Conservation (phyloP, 2,329 filamentous ascomycete species). For the Hymenotorrendiella dingleyae region DNA sequence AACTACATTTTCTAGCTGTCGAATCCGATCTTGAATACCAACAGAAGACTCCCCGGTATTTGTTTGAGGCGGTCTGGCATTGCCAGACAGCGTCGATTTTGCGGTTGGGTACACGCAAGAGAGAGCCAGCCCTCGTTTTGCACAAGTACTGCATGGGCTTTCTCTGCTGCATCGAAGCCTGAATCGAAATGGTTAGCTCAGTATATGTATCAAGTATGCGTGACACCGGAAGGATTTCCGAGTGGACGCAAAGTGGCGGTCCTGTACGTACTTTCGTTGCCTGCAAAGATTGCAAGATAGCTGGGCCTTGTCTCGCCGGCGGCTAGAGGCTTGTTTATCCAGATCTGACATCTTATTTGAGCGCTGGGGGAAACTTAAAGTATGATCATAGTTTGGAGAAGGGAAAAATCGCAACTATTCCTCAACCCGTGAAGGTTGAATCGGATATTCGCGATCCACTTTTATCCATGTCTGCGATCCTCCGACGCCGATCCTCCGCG, state of each 20-base stretch:
- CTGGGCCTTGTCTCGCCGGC: constrained; percentile 8
- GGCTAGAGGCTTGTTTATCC: no score
- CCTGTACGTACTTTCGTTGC: constrained; percentile 9
- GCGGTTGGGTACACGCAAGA: constrained; percentile 38
- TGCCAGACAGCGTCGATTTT: no score
- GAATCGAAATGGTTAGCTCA: background rate
- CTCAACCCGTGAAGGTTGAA: no score
- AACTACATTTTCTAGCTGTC: constrained; percentile 50
- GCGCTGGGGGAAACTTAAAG: no score
- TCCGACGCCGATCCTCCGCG: no score
- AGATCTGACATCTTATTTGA: no score
- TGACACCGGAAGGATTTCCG: no score
- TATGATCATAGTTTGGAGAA: background rate
- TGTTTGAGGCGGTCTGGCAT: no score
- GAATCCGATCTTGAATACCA: constrained; percentile 47
- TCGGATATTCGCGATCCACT: no score
- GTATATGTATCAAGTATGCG: background rate
- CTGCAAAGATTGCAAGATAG: constrained; percentile 12
- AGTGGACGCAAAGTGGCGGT: no score
- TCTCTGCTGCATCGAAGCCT: constrained; percentile 44
- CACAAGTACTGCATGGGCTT: constrained; percentile 44
- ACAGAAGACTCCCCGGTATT: no score
- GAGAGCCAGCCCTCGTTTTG: constrained; percentile 40
- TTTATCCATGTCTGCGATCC: no score
- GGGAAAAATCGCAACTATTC: background rate